phyloP scores from a whole-genome alignment of 345 rosid species.

The Citrus australasica region DNA sequence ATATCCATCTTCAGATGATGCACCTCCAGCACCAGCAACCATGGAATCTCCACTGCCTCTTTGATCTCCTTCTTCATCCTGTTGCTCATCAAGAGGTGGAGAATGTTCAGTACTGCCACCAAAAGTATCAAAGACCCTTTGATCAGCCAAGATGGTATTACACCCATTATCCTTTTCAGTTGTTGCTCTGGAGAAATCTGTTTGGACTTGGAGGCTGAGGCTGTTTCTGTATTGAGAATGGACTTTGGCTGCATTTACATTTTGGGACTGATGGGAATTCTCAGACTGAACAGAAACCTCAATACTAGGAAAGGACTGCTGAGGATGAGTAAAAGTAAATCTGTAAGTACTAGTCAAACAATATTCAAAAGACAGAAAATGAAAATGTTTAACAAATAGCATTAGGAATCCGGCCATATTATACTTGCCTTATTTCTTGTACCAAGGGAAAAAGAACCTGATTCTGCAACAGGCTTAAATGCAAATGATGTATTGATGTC shows the following conservation, averaged over 20 bases:
- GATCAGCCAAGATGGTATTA: conserved; percentile 29
- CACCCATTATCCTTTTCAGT: conserved; percentile 37
- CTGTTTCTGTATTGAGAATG: conserved; percentile 37
- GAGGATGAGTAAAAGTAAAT: conserved; percentile 25
- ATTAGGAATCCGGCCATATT: neutral
- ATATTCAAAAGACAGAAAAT: neutral
- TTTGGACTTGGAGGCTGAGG: conserved; percentile 31
- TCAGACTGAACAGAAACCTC: conserved; percentile 52
- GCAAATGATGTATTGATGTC: conserved; percentile 63
- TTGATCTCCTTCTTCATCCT: conserved; percentile 67
- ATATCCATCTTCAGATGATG: conserved; percentile 85
- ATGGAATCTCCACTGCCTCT: conserved; percentile 50
- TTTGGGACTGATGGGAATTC: conserved; percentile 41
- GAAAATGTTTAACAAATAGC: neutral
- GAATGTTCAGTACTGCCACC: conserved; percentile 44
- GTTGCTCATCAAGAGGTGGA: conserved; percentile 63
- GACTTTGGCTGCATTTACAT: conserved; percentile 31
- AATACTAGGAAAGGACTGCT: conserved; percentile 43
- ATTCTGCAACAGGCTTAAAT: conserved; percentile 61
- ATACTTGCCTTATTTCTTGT: conserved; percentile 43
- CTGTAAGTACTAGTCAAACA: conserved; percentile 20
- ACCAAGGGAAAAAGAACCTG: conserved; percentile 46
- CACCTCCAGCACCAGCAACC: conserved; percentile 46
- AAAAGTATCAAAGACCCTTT: conserved; percentile 33
- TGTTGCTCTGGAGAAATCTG: conserved; percentile 37